Evolutionary conservation across 2,329 filamentous ascomycete genomes (phyloP).

Genomic region (Botryotinia calthae): DNA sequence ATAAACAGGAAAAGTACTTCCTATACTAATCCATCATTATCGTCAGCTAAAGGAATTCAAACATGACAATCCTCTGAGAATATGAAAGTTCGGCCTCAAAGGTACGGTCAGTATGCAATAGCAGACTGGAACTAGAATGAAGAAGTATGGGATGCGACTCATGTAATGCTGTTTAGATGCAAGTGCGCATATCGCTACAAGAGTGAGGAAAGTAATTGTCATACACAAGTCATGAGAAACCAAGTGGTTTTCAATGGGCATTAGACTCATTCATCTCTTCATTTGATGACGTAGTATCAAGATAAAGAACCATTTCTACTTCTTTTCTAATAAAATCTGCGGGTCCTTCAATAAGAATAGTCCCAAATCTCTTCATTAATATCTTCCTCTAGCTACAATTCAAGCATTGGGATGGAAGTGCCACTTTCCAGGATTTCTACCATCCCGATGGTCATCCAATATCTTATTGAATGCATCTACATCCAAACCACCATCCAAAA

Average conservation of each 20-base stretch:
- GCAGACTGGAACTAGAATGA: not conserved
- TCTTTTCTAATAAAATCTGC: not conserved
- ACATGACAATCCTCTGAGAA: not conserved
- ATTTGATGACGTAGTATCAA: not conserved
- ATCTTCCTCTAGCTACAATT: not conserved
- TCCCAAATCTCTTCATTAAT: not conserved
- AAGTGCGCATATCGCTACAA: not conserved
- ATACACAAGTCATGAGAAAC: not conserved
- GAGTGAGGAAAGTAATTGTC: not conserved
- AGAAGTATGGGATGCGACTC: not conserved
- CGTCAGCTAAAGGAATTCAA: not conserved
- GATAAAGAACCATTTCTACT: not conserved
- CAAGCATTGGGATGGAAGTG: constrained; percentile 17
- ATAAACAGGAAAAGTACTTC: not conserved
- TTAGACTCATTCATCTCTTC: not conserved
- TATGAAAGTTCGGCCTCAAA: not conserved
- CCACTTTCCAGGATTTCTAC: constrained; percentile 19
- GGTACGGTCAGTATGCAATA: not conserved
- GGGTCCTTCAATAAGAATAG: not conserved
- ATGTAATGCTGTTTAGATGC: not conserved
- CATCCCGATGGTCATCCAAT: constrained; percentile 19
- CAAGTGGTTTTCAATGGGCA: not conserved
- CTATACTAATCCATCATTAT: not conserved
- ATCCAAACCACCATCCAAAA: constrained; percentile 18
- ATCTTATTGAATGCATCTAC: constrained; percentile 15